phyloP scores from a whole-genome alignment of 306 rosid genomes.

The Lotus japonicus region DNA sequence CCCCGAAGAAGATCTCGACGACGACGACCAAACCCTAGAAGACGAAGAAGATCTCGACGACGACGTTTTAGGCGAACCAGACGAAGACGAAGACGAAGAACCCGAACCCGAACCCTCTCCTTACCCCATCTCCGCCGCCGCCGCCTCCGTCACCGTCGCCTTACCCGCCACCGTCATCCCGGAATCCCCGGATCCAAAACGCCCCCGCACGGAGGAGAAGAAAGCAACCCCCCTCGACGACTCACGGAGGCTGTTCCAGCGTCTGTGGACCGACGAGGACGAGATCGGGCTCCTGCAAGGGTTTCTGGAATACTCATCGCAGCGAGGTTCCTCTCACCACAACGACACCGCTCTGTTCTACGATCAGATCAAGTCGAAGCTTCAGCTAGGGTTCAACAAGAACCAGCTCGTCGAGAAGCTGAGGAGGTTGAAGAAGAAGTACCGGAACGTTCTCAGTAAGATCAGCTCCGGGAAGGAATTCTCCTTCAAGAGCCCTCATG shows the following conservation, averaged over 20 bases:
- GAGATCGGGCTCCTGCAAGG: conserved; percentile 71
- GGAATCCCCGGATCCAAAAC: conserved; percentile 34
- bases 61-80: conserved; percentile 28
- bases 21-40: conserved; percentile 56
- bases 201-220: conserved; percentile 45
- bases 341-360: conserved; percentile 45
- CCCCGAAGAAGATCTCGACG: conserved; percentile 58
- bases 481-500: conserved; percentile 56
- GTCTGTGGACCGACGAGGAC: conserved; percentile 71
- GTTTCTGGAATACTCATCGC: conserved; percentile 48
- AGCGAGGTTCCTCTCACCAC: conserved; percentile 34
- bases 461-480: conserved; percentile 45
- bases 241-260: conserved; percentile 46
- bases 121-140: conserved; percentile 25
- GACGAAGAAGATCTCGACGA: conserved; percentile 42
- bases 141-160: conserved; percentile 30
- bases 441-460: conserved; percentile 36
- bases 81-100: conserved; percentile 30
- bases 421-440: conserved; percentile 69
- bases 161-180: conserved; percentile 24
- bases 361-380: conserved; percentile 46
- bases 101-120: conserved; percentile 24
- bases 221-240: conserved; percentile 40
- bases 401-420: conserved; percentile 66
- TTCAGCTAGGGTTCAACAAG: conserved; percentile 57